phyloP scores from a whole-genome alignment of 768 basidiomycete genomes.

The Boletus subcaerulescens region DNA sequence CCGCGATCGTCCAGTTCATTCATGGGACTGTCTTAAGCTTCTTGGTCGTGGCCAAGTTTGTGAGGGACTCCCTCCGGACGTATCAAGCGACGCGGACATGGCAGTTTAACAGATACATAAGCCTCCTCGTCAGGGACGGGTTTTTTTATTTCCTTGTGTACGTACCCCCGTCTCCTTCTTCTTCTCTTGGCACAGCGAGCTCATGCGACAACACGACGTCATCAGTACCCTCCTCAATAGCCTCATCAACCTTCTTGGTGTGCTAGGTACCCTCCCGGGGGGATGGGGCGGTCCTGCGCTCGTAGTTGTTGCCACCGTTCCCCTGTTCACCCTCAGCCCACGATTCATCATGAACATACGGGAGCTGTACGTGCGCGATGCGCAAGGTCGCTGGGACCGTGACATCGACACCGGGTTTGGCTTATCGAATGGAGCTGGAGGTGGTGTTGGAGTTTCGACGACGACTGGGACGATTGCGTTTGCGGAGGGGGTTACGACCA shows the following conservation, averaged over 20 bases:
- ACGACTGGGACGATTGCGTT: background rate
- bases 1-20: background rate
- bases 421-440: background rate
- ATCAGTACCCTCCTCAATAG: background rate
- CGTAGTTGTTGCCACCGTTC: background rate
- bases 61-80: background rate
- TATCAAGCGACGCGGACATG: background rate
- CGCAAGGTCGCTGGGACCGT: background rate
- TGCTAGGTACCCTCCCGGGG: background rate
- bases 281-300: background rate
- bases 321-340: background rate
- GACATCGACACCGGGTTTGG: background rate
- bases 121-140: background rate
- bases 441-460: background rate
- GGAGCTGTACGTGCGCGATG: background rate
- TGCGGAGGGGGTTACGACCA: background rate
- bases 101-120: background rate
- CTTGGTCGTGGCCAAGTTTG: background rate
- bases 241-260: background rate
- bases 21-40: background rate
- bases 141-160: background rate
- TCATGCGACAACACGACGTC: background rate
- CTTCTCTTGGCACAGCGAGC: too few relatives aligned
- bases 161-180: background rate
- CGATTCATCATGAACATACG: background rate